Conservation (phyloP, 2,329 filamentous ascomycete genomes). For the Monilinia laxa region DNA sequence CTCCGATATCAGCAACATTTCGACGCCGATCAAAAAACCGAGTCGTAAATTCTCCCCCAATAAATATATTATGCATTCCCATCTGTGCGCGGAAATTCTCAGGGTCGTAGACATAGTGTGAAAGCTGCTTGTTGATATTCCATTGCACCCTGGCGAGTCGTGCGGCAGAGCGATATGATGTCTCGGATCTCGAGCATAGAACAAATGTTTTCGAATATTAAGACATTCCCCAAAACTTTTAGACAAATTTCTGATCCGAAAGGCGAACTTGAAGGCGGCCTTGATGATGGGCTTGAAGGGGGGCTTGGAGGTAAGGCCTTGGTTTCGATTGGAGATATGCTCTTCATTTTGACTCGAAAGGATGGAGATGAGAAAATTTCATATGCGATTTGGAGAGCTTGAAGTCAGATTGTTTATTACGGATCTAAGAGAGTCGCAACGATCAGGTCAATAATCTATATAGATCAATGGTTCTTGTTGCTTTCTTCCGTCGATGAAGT, state of each 20-base stretch:
- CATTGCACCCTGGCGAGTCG: not conserved
- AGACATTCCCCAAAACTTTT: not conserved
- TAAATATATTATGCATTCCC: not conserved
- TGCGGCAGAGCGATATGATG: not conserved
- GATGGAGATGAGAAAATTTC: no score
- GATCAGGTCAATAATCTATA: no score
- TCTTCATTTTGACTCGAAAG: no score
- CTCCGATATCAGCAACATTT: not conserved
- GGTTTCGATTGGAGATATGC: no score
- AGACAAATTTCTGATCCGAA: not conserved
- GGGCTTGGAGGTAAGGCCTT: not conserved
- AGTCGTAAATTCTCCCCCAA: not conserved
- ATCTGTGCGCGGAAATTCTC: not conserved
- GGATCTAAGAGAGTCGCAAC: no score
- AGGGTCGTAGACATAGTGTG: not conserved
- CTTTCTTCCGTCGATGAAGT: no score
- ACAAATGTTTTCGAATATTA: not conserved
- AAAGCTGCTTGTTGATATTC: not conserved
- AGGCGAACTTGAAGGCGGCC: no score
- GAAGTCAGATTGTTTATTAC: no score
- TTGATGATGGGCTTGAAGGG: not conserved
- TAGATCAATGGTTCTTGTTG: no score
- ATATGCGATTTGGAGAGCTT: no score
- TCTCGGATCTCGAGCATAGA: not conserved
- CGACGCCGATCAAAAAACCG: not conserved